A percentile compares a stretch with the other conserved stretches of the same genome.
These are phyloP conservation scores for Diaporthe aspalathi DNA, from an alignment of 2,329 filamentous ascomycete genomes.

Conservation along the genomic window DNA sequence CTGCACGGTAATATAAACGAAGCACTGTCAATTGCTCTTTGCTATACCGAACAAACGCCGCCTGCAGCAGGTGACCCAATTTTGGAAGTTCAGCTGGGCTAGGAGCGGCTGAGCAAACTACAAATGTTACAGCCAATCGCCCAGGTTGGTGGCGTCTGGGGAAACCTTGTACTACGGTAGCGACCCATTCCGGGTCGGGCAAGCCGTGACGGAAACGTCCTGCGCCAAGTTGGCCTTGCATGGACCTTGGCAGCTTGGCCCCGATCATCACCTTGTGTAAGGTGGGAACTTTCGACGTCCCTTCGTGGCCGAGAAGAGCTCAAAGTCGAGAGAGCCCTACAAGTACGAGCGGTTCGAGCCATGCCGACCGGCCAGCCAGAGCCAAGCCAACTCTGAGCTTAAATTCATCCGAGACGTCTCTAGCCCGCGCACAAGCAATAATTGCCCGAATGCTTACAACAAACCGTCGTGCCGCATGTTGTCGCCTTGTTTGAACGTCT, in stretches of 20 bases:
- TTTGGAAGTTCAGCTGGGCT: slow-evolving; percentile 21
- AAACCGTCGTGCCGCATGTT: not conserved
- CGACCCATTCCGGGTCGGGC: slow-evolving; percentile 15
- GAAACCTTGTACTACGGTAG: slow-evolving; percentile 30
- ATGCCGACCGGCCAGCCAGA: not conserved
- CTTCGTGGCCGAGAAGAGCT: not conserved
- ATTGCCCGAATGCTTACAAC: slow-evolving; percentile 12
- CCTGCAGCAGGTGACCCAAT: slow-evolving; percentile 22
- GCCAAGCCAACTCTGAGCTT: slow-evolving; percentile 17
- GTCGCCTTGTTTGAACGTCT: slow-evolving; percentile 23
- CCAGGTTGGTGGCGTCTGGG: slow-evolving; percentile 13
- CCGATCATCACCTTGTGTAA: slow-evolving; percentile 12
- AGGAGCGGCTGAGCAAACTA: slow-evolving; percentile 12
- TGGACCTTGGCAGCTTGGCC: slow-evolving; percentile 32
- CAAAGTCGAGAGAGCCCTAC: not conserved
- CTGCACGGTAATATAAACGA: slow-evolving; percentile 5
- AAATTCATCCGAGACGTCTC: slow-evolving; percentile 14
- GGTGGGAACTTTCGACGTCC: slow-evolving; percentile 25
- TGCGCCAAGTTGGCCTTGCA: slow-evolving; percentile 33
- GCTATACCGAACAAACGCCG: slow-evolving; percentile 22
- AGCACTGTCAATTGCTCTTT: not conserved
- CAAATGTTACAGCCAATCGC: slow-evolving; percentile 20
- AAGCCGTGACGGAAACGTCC: slow-evolving; percentile 20
- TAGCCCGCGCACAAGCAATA: slow-evolving; percentile 16
- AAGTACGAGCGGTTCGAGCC: not conserved